Conservation (phyloP, 2,329 filamentous ascomycete genomes). For the Alternaria sp. region DNA sequence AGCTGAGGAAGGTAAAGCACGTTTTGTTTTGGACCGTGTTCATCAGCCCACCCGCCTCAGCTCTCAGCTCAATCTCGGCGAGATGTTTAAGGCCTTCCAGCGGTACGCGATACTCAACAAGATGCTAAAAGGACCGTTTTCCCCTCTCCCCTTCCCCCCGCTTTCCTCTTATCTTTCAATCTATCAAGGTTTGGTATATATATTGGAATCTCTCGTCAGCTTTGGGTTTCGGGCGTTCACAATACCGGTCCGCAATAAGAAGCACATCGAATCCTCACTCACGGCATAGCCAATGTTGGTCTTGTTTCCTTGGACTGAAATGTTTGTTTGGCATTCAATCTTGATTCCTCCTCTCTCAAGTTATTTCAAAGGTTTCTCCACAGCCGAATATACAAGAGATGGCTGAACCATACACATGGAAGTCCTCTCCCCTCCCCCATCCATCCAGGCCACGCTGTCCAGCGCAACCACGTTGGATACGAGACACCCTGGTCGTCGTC, state of each 20-base stretch:
- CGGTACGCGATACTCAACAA: background rate
- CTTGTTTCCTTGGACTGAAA: background rate
- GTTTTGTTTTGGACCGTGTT: background rate
- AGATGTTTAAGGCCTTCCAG: background rate
- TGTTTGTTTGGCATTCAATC: conserved; percentile 1
- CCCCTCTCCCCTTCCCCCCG: background rate
- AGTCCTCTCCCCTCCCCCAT: background rate
- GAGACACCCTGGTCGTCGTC: background rate
- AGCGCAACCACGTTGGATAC: background rate
- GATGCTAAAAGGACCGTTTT: conserved; percentile 1
- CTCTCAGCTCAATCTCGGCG: background rate
- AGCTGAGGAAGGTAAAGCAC: conserved; percentile 4
- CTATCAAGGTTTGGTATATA: background rate
- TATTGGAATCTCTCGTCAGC: background rate
- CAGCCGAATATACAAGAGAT: conserved; percentile 10
- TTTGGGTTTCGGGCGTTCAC: background rate
- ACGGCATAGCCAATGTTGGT: background rate
- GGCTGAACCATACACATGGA: background rate
- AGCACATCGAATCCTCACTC: background rate
- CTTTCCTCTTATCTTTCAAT: background rate
- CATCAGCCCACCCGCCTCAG: background rate
- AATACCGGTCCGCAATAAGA: background rate
- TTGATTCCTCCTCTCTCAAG: background rate
- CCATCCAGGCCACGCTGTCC: conserved; percentile 4
- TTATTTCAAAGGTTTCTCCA: background rate